Base-by-base conservation (phyloP, 2,329 filamentous ascomycete species). In the Emergomyces orientalis region DNA sequence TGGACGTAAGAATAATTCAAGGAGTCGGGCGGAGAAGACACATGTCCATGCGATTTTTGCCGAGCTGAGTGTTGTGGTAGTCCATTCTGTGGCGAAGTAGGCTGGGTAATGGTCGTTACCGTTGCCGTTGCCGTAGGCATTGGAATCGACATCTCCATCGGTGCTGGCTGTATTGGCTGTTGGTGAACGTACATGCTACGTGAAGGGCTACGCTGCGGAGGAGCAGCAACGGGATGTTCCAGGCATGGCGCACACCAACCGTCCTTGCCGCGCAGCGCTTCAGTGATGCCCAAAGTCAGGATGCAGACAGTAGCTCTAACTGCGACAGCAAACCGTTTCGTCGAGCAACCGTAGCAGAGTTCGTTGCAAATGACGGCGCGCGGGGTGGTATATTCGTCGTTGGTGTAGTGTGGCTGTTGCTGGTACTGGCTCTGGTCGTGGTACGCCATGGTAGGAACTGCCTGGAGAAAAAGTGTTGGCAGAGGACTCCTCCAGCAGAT, bases 341-440 rank as follows among this genome's bases (percentile, higher is more conserved):
- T 54, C 9, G 59, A 60, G 45, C 59, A 60, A n/a, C 59, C 59
- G n/a, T 60, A 54, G 30, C 59, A 60, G 43, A 60, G 43, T 17
- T 60, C 59, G 32, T 51, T 13, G 45, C 59, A 60, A 34, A 60
- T 51, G 32, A 60, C 27, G 27, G 43, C 45, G 43, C 43, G 39
- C 2, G 41, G 25, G 17, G 25, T 1, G 19, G 13, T 27, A 59
- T 59, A 59, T 9, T 47, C 57, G 9, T 47, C 57, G 57, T 39
- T 27, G 30, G 25, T 19, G 17, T 45, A 13, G 1, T 14, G 27
- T 43, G 32, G 17, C 25, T 58, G 45, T 47, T 47, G 45, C 45
- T 47, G 45, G 25, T 51, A 25, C 25, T 19, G 47, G 47, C 17
- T 8, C 25, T 30, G 47, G 25, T 51, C 25, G 5, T 51, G 25